Evolutionary conservation across 805 yeast species (phyloP), one percentile per base, ranked within the genome.

Genomic region (Kluyveromyces nonfermentans): DNA sequence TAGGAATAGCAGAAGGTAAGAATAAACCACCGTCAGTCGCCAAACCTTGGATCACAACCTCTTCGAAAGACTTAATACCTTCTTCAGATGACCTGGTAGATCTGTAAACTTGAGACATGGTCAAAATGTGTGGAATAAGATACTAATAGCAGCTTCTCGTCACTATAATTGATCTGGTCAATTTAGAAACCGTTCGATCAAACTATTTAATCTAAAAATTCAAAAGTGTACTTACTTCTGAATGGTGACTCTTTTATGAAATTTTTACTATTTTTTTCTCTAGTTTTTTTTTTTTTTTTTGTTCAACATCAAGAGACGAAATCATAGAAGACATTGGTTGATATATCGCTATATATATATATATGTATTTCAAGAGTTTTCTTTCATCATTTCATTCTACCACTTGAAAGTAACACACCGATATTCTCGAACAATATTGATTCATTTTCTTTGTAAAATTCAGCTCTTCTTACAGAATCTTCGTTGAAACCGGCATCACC

Each of bases 1-100:
- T 63, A 45, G 97, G 96, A 53, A 89, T 85, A 38, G 62, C 70
- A 14, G 93, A 75, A 37, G 98, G 99, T 44, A 93, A 73, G 64
- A 86, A 93, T 34, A 93, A 75, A 34, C 99, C 99, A 52, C 98
- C 98, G 62, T 94, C 99, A 39, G 85, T 79, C 43, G 97, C 97
- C 57, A 93, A 73, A 42, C 99, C 99, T 45, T 84, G 83, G 64
- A 85, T 80, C 46, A 85, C 83, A 17, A 83, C 90, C 42, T 80
- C 88, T 63, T 85, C 95, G 52, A 85, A 85, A 5, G 87, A 73
- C 41, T 75, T 71, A 7, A 73, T 60, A 54, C 77, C 76, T 15
- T 65, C 61, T 2, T 58, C 60, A 16, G 74, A 47, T 3, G 85
- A 75, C 64, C 94, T 81, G n/a, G 94, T 82, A 16, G 94, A 85